A percentile compares a stretch with the other conserved stretches of the same genome.
Conservation (phyloP, 495 filamentous ascomycete species). For the Penicillium flavigenum region DNA sequence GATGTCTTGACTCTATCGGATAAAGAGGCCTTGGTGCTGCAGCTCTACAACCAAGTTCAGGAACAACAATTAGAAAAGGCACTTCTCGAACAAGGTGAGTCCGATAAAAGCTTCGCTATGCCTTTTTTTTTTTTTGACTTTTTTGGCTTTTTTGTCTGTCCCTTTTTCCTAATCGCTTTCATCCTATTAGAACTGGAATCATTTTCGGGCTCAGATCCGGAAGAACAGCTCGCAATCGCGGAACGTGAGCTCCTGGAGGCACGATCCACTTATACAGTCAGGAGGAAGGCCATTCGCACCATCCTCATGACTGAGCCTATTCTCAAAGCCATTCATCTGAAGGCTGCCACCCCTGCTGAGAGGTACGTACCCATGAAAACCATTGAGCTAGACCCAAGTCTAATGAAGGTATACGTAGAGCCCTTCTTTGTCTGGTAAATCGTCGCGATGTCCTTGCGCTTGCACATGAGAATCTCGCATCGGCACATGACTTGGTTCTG, state of each 20-base stretch:
- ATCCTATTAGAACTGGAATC: constrained; percentile 29
- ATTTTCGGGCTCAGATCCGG: constrained; percentile 44
- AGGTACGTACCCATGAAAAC: constrained; percentile 46
- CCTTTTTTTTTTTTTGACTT: not conserved
- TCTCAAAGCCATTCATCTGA: constrained; percentile 72
- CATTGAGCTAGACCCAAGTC: constrained; percentile 3
- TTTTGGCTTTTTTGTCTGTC: constrained; percentile 8
- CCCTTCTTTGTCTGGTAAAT: constrained; percentile 62
- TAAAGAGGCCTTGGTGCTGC: constrained; percentile 60
- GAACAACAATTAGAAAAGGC: constrained; percentile 69
- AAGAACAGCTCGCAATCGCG: constrained; percentile 52
- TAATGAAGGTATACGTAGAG: constrained; percentile 43
- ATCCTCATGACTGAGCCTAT: constrained; percentile 70
- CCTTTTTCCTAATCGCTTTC: constrained; percentile 10
- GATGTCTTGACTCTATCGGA: constrained; percentile 58
- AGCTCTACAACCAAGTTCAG: constrained; percentile 66
- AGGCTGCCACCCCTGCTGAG: constrained; percentile 63
- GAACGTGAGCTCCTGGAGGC: constrained; percentile 68
- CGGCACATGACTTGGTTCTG: constrained; percentile 46
- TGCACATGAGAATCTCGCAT: constrained; percentile 55
- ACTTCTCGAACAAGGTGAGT: constrained; percentile 56
- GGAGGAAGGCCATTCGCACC: constrained; percentile 62
- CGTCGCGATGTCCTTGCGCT: constrained; percentile 65
- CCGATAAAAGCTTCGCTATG: not conserved
- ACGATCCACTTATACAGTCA: constrained; percentile 64